Evolutionary conservation across 139 green algal genomes (phyloP).

Genomic region (Chlorella vulgaris): DNA sequence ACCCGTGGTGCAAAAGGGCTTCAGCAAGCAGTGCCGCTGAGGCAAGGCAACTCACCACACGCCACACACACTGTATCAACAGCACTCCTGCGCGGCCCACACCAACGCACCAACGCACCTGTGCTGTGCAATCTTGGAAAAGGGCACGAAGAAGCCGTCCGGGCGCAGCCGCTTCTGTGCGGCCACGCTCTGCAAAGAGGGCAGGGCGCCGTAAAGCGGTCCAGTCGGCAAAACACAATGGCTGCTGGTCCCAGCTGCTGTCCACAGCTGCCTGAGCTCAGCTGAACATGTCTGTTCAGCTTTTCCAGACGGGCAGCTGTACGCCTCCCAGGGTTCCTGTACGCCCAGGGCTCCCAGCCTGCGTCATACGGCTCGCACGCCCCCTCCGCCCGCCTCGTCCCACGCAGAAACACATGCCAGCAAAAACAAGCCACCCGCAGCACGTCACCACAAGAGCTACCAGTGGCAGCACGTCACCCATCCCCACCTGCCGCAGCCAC

Average conservation of each 20-base stretch:
- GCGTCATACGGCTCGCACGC: not conserved
- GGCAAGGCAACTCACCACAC: no score
- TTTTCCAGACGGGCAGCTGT: no score
- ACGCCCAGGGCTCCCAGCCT: no score
- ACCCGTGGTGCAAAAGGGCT: no score
- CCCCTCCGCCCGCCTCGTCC: no score
- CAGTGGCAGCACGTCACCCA: not conserved
- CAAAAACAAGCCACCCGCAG: not conserved
- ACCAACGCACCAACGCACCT: not conserved
- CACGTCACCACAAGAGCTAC: not conserved
- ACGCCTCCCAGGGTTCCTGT: no score
- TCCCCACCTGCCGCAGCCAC: conserved; percentile 45
- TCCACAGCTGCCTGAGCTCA: not conserved
- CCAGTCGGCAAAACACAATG: not conserved
- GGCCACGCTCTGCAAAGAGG: conserved; percentile 14
- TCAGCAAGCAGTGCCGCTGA: no score
- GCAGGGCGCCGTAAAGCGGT: not conserved
- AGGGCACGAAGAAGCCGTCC: conserved; percentile 16
- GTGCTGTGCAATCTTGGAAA: conserved; percentile 1
- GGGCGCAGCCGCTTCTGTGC: conserved; percentile 13
- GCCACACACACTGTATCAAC: no score
- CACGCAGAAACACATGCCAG: not conserved
- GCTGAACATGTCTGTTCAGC: no score
- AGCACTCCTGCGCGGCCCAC: not conserved
- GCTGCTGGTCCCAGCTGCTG: not conserved